Evolutionary conservation across 768 basidiomycete species (phyloP).

Genomic region (Terana coerulea): DNA sequence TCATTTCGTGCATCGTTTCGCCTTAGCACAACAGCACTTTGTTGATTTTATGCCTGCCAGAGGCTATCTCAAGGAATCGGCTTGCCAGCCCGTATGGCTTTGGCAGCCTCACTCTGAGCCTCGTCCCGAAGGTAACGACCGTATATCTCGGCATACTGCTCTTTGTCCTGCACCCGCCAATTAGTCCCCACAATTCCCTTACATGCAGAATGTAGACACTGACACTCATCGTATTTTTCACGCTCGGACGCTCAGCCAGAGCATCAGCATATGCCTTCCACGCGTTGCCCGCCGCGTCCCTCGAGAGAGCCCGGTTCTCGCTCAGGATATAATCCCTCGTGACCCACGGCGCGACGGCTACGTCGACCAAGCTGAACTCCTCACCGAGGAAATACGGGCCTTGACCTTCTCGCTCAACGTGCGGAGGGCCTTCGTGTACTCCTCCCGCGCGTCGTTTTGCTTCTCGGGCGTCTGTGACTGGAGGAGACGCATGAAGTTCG

Average conservation of each 20-base stretch:
- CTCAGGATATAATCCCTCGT: slow-evolving; percentile 39
- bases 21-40: too few relatives aligned
- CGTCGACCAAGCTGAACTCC: slow-evolving; percentile 46
- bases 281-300: slow-evolving; percentile 33
- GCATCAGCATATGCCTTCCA: slow-evolving; percentile 41
- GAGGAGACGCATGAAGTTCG: slow-evolving; percentile 39
- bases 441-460: slow-evolving; percentile 29
- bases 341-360: slow-evolving; percentile 52
- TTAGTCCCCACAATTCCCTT: neutral
- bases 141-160: slow-evolving; percentile 40
- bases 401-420: slow-evolving; percentile 31
- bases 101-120: slow-evolving; percentile 27
- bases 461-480: slow-evolving; percentile 29
- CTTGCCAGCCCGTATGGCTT: slow-evolving; percentile 24
- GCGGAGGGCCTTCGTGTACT: slow-evolving; percentile 31
- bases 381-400: slow-evolving; percentile 53
- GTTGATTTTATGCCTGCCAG: too few relatives aligned
- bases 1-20: too few relatives aligned
- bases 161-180: slow-evolving; percentile 22
- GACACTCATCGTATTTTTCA: slow-evolving; percentile 34
- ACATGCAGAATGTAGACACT: neutral
- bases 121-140: slow-evolving; percentile 28
- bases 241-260: slow-evolving; percentile 38
- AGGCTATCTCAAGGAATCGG: slow-evolving; percentile 22
- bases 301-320: slow-evolving; percentile 41